Percentiles rank a stretch among this genome's conserved stretches.
These are phyloP conservation scores for Rhypophila decipiens DNA, from an alignment of 495 filamentous ascomycete species.

Conservation along the genomic window DNA sequence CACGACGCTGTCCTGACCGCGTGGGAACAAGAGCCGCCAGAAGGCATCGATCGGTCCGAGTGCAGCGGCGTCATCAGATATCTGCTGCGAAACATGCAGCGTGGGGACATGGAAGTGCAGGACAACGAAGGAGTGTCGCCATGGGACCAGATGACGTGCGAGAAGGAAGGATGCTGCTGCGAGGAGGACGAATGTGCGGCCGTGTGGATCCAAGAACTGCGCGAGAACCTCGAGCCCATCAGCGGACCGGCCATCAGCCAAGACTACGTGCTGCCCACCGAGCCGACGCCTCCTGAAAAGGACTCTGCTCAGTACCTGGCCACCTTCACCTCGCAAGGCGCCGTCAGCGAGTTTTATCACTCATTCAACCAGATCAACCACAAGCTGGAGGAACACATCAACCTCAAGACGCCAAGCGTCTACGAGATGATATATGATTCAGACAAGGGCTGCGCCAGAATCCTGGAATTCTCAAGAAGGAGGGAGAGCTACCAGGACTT, in stretches of 20 bases:
- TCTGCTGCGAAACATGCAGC: conserved; percentile 11
- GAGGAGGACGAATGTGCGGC: background rate
- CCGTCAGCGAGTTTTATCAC: conserved; percentile 10
- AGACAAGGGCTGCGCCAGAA: conserved; percentile 2
- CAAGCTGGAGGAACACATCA: conserved; percentile 6
- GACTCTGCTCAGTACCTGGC: background rate
- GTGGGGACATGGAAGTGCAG: conserved; percentile 3
- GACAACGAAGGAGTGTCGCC: conserved; percentile 1
- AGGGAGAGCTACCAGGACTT: conserved; percentile 5
- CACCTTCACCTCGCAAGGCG: background rate
- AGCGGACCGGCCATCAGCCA: conserved; percentile 3
- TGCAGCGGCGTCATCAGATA: background rate
- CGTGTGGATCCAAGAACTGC: conserved; percentile 5
- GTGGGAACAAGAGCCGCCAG: background rate
- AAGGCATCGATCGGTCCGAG: background rate
- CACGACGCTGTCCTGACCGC: conserved; percentile 3
- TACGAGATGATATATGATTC: conserved; percentile 10
- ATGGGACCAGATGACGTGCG: conserved; percentile 3
- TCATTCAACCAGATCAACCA: background rate
- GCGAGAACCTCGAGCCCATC: conserved; percentile 9
- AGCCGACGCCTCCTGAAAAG: background rate
- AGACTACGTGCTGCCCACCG: background rate
- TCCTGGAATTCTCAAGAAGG: background rate
- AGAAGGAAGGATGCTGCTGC: background rate
- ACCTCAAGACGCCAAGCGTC: conserved; percentile 7